Conservation (phyloP, 371 early-diverging fungal species). For the Mucor plumbeus region DNA sequence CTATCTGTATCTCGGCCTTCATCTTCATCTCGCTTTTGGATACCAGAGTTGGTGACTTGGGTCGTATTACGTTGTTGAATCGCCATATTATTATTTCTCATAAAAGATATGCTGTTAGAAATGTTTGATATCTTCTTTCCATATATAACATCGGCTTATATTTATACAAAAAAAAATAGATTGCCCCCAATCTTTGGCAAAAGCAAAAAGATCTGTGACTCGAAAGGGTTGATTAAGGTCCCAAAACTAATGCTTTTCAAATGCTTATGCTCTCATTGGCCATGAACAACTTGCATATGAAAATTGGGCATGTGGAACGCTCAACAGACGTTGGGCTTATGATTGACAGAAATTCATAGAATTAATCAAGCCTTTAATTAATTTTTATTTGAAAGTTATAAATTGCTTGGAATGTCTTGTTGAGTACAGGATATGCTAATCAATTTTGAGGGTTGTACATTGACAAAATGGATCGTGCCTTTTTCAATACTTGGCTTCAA, state of each 20-base stretch:
- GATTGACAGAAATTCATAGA: too few species aligned
- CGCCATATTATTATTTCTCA: not conserved
- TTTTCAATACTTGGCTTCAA: not conserved
- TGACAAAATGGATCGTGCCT: not conserved
- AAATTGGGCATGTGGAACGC: not conserved
- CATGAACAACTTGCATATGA: not conserved
- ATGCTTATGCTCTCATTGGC: not conserved
- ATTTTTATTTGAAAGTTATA: not conserved
- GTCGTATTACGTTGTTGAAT: conserved; percentile 18
- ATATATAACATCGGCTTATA: conserved; percentile 1
- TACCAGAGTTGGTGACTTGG: not conserved
- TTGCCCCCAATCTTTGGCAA: conserved; percentile 3
- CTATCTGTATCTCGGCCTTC: conserved; percentile 15
- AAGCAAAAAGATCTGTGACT: conserved; percentile 1
- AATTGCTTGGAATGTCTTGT: not conserved
- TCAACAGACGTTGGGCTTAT: not conserved
- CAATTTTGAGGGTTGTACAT: not conserved
- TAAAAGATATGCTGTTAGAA: not conserved
- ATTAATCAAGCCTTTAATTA: too few species aligned
- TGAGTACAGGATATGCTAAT: not conserved
- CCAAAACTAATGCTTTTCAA: not conserved
- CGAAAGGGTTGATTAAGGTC: not conserved
- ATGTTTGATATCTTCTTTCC: not conserved
- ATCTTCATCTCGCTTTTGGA: not conserved
- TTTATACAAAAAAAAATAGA: not conserved